Evolutionary conservation across 1,139 yeast species (phyloP), one percentile per base, ranked within the genome.

Genomic region (Yarrowia galli): DNA sequence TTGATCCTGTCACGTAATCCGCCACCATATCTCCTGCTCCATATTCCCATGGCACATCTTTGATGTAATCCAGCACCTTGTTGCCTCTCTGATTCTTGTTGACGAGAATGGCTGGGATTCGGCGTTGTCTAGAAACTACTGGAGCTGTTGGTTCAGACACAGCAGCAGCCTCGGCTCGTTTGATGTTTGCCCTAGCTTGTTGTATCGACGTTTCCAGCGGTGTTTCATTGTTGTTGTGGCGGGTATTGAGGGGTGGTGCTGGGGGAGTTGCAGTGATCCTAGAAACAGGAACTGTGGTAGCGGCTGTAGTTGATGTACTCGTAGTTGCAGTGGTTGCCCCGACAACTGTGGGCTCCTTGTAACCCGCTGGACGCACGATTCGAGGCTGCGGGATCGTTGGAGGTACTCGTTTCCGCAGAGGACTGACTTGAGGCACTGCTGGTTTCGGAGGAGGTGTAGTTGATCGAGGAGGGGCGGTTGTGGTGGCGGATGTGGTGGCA

Each of bases 51-150:
- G 85, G 81, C 5, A 86, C 84, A 67, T 81, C 81, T 25, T 81
- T 80, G 43, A 88, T 73, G 48, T 78, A 75, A 51, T 82, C 80
- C 40, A 88, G 75, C 38, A 88, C 73, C 7, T 90, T 91, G 72
- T 88, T 88, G 15, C 88, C 89, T 58, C 81, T 81, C 75, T 87
- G 92, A 1, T 87, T 79, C 43, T 82, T 80, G 68, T 84, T 84
- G 6, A 87, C 89, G 3, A 82, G 69, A 8, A 84, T 77, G 1
- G 81, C 68, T 13, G 71, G 71, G 63, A 70, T 66, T 5, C 75
- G 43, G 5, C 46, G 20, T 28, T 61, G 66, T 3, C 54, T 8
- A 1, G 66, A 48, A 1, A 38, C 56, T 25, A 61, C 66, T 2
- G 66, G 66, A 20, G 56, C 56, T 18, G 45, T 46, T 0, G 66